Conservation (phyloP, 176 grass and related monocot genomes). For the Rhipidocladum racemiflorum region DNA sequence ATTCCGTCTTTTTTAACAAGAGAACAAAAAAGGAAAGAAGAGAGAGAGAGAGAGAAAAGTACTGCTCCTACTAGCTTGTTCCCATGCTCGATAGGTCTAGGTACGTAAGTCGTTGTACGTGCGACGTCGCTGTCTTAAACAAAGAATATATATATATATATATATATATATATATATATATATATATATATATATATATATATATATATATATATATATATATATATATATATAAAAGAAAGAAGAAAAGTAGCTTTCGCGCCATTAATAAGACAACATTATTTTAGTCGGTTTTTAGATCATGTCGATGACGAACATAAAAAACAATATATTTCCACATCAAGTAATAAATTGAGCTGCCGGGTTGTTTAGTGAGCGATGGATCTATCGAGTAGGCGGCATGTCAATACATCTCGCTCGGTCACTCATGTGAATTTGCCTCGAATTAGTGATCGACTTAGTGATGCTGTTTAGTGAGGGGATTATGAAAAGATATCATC, state of each 20-base stretch:
- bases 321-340: constrained; percentile 10
- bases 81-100: neutral
- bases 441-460: neutral
- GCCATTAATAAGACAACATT: constrained; percentile 19
- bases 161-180: no score
- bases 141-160: no score
- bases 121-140: constrained; percentile 6
- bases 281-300: constrained; percentile 1
- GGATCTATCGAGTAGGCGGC: constrained; percentile 18
- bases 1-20: neutral
- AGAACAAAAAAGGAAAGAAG: neutral
- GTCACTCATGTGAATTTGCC: neutral
- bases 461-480: neutral
- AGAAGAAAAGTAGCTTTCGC: constrained; percentile 28
- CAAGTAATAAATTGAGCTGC: constrained; percentile 9
- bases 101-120: constrained; percentile 9
- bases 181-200: no score
- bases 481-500: neutral
- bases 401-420: constrained; percentile 17
- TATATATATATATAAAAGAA: neutral
- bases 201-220: no score
- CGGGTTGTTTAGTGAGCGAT: neutral
- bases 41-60: no score
- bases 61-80: neutral
- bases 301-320: neutral